These are phyloP conservation scores for Fusarium ambrosium DNA, from an alignment of 2,329 filamentous ascomycete genomes.

Conservation along the genomic window DNA sequence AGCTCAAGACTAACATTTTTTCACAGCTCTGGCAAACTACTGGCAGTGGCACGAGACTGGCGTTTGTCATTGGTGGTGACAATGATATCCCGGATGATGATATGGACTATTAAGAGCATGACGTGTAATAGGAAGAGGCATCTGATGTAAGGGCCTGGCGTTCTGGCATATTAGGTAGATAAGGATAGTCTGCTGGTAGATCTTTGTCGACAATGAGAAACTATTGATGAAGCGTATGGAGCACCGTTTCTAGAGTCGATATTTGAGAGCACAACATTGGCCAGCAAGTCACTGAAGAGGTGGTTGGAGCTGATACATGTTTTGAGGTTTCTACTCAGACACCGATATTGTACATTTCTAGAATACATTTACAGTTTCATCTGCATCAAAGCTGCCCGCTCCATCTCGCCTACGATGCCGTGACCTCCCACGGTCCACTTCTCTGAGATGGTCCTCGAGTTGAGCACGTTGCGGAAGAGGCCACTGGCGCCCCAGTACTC, in stretches of 20 bases:
- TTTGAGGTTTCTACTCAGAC: conserved; percentile 37
- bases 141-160: conserved; percentile 48
- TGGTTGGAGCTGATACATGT: conserved; percentile 24
- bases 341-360: conserved; percentile 48
- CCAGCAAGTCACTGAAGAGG: background rate
- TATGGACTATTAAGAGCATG: conserved; percentile 56
- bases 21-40: conserved; percentile 82
- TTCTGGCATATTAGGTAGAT: conserved; percentile 48
- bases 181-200: conserved; percentile 36
- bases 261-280: background rate
- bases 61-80: conserved; percentile 73
- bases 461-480: conserved; percentile 77
- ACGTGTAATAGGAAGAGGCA: conserved; percentile 35
- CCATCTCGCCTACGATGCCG: conserved; percentile 88
- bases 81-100: conserved; percentile 64
- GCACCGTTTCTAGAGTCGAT: background rate
- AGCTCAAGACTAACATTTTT: conserved; percentile 53
- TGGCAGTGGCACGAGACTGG: conserved; percentile 76
- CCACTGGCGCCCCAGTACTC: conserved; percentile 95
- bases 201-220: conserved; percentile 23
- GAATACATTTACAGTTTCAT: conserved; percentile 59
- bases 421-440: conserved; percentile 87
- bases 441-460: conserved; percentile 79
- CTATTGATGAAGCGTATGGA: conserved; percentile 8
- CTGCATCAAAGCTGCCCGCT: conserved; percentile 71